Percentiles rank a stretch among this genome's conserved stretches.
Evolutionary conservation across 768 basidiomycete species (phyloP).

Genomic region (Imleria badia): DNA sequence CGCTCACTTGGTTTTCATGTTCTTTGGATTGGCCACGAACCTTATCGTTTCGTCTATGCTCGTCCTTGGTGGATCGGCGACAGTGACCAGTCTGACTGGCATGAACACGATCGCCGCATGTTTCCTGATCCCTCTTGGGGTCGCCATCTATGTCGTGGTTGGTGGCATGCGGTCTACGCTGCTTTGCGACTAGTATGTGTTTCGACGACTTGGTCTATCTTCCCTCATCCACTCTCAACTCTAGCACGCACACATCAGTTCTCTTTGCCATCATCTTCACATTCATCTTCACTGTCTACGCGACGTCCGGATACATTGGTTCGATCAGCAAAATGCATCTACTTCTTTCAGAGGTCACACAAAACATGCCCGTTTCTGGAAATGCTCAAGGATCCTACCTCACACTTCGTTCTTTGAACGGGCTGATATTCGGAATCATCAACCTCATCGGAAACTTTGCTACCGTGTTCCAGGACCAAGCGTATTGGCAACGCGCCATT

Average conservation of each 20-base stretch:
- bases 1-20: slow-evolving; percentile 84
- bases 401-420: slow-evolving; percentile 75
- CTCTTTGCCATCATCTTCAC: slow-evolving; percentile 84
- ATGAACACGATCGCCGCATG: slow-evolving; percentile 90
- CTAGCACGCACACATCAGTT: slow-evolving; percentile 81
- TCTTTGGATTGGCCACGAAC: slow-evolving; percentile 91
- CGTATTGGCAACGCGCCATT: slow-evolving; percentile 93
- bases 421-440: slow-evolving; percentile 82
- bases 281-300: slow-evolving; percentile 80
- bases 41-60: slow-evolving; percentile 89
- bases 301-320: slow-evolving; percentile 77
- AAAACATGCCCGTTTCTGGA: slow-evolving; percentile 60
- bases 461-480: slow-evolving; percentile 64
- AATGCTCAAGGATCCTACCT: slow-evolving; percentile 87
- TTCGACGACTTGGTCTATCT: background rate
- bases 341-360: slow-evolving; percentile 62
- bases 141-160: slow-evolving; percentile 84
- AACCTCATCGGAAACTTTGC: slow-evolving; percentile 86
- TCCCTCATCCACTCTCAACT: background rate
- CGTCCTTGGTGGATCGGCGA: slow-evolving; percentile 79
- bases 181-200: slow-evolving; percentile 79
- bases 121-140: slow-evolving; percentile 87
- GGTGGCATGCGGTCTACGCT: slow-evolving; percentile 87
- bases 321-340: slow-evolving; percentile 76
- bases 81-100: slow-evolving; percentile 84